Percentiles rank a stretch among this genome's conserved stretches.
These are phyloP conservation scores for Xylaria intraflava DNA, from an alignment of 495 filamentous ascomycete genomes.

Conservation along the genomic window DNA sequence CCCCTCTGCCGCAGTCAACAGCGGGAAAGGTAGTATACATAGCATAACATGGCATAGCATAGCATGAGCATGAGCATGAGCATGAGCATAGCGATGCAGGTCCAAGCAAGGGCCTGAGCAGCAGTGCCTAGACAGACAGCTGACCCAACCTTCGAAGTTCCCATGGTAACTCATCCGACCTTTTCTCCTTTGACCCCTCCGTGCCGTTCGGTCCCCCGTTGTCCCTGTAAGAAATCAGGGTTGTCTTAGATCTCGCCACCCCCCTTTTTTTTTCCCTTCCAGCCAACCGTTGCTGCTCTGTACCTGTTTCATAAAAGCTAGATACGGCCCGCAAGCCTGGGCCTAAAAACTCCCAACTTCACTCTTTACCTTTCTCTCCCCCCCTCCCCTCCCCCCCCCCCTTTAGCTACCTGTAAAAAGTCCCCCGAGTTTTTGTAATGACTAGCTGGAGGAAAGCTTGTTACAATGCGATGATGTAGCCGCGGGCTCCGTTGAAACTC, in stretches of 20 bases:
- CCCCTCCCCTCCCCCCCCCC: too few relatives aligned
- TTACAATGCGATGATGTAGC: background rate
- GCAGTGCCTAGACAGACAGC: too few relatives aligned
- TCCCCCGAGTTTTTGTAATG: too few relatives aligned
- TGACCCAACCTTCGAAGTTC: background rate
- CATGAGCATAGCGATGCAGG: slow-evolving; percentile 11
- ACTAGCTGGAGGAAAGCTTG: slow-evolving; percentile 5
- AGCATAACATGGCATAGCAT: too few relatives aligned
- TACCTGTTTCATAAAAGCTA: slow-evolving; percentile 13
- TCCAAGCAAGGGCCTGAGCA: slow-evolving; percentile 7
- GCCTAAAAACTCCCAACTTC: background rate
- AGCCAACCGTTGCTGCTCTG: slow-evolving; percentile 3
- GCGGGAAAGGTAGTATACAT: too few relatives aligned
- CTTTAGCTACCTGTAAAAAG: too few relatives aligned
- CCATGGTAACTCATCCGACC: background rate
- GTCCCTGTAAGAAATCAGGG: too few relatives aligned
- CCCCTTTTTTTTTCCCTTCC: too few relatives aligned
- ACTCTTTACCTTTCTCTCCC: background rate
- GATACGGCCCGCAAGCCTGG: background rate
- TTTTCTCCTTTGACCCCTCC: slow-evolving; percentile 8
- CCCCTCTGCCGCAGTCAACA: too few relatives aligned
- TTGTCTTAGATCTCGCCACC: too few relatives aligned
- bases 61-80: too few relatives aligned
- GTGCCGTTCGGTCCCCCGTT: background rate
- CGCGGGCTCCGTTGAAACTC: background rate